These are phyloP conservation scores for Inosperma sp. DNA, from an alignment of 768 basidiomycete species.

Conservation along the genomic window DNA sequence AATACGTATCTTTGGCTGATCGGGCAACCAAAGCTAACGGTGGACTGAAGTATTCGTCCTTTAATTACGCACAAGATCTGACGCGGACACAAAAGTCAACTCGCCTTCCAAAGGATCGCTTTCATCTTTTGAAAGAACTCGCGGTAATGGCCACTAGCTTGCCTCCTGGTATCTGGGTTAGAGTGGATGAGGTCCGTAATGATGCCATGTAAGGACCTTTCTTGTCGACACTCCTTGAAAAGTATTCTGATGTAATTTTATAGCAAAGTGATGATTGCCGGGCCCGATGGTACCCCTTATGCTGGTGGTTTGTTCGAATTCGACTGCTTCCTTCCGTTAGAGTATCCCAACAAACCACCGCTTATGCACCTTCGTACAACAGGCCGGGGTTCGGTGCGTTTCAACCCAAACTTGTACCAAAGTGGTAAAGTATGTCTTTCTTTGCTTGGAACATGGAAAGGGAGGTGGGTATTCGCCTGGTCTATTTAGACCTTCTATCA, in stretches of 20 bases:
- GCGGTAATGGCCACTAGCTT: conserved; percentile 51
- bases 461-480: conserved; percentile 31
- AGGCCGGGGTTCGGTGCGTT: conserved; percentile 44
- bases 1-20: conserved; percentile 34
- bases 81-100: conserved; percentile 33
- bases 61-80: conserved; percentile 34
- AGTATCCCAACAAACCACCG: conserved; percentile 46
- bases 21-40: conserved; percentile 12
- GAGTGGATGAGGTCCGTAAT: conserved; percentile 54
- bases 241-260: conserved; percentile 4
- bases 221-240: background rate
- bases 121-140: conserved; percentile 55
- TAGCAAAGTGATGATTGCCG: conserved; percentile 55
- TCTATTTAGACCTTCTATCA: conserved; percentile 1
- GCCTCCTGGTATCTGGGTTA: conserved; percentile 53
- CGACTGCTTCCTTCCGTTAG: conserved; percentile 51
- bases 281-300: conserved; percentile 53
- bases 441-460: conserved; percentile 52
- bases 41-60: conserved; percentile 27
- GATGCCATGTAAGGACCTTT: conserved; percentile 44
- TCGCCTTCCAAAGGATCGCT: conserved; percentile 41
- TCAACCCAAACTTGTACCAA: conserved; percentile 54
- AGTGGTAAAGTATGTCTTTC: conserved; percentile 51
- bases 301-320: conserved; percentile 52
- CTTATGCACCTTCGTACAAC: conserved; percentile 50